Evolutionary conservation across 2,329 filamentous ascomycete genomes (phyloP).

Genomic region (Rugonectria rugulosa): DNA sequence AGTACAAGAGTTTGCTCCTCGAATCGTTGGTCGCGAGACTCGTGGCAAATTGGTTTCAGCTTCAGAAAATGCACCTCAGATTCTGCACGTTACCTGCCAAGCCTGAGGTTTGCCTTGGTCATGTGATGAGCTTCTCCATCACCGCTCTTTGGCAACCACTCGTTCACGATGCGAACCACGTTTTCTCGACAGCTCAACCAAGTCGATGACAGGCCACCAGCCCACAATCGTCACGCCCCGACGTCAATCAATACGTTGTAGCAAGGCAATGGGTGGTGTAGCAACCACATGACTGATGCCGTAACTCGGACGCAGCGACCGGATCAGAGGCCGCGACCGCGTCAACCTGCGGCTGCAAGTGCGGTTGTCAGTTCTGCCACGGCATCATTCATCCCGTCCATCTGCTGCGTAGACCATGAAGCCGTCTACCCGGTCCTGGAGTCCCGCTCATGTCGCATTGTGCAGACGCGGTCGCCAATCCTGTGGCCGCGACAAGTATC

Average conservation of each 20-base stretch:
- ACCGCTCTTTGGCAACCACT: not conserved
- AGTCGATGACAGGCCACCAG: not conserved
- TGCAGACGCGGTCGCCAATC: slow-evolving; percentile 38
- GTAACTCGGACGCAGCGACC: slow-evolving; percentile 3
- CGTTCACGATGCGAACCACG: not conserved
- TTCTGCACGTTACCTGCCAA: not conserved
- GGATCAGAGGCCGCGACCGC: slow-evolving; percentile 5
- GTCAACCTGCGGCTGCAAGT: slow-evolving; percentile 16
- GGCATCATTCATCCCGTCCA: slow-evolving; percentile 16
- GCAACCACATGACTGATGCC: slow-evolving; percentile 3
- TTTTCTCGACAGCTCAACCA: not conserved
- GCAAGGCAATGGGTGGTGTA: not conserved
- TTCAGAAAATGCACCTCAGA: slow-evolving; percentile 7
- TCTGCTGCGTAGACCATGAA: slow-evolving; percentile 16
- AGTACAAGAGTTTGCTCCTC: too few species aligned
- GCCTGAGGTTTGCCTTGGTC: not conserved
- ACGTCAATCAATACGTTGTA: not conserved
- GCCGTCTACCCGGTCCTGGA: slow-evolving; percentile 30
- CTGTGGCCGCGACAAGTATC: slow-evolving; percentile 35
- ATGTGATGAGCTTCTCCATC: not conserved
- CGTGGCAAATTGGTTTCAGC: not conserved
- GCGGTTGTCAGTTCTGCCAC: slow-evolving; percentile 9
- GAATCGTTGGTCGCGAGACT: not conserved
- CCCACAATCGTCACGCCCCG: not conserved
- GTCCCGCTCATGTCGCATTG: slow-evolving; percentile 22